A percentile compares a stretch with the other conserved stretches of the same genome.
Conservation (phyloP, 257 asterid species). For the Nicotiana tomentosiformis region DNA sequence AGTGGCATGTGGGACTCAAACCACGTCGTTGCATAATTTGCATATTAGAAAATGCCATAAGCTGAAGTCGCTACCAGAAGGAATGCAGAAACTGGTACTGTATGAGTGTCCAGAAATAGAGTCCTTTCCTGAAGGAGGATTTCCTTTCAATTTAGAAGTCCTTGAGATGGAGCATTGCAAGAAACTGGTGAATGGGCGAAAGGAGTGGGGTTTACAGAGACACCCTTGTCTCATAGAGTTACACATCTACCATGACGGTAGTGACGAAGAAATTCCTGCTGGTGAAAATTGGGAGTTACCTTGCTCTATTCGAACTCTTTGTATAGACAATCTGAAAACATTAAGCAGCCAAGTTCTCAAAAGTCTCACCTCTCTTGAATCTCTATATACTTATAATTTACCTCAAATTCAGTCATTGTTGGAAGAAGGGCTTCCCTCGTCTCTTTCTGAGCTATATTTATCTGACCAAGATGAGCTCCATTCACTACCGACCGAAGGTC, state of each 20-base stretch:
- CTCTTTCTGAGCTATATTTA: too few relatives aligned
- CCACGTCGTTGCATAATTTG: accelerated
- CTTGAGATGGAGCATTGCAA: accelerated
- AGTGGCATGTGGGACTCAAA: background rate
- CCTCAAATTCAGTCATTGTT: too few relatives aligned
- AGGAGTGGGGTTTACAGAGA: background rate
- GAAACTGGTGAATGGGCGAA: background rate
- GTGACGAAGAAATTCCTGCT: too few relatives aligned
- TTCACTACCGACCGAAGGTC: too few relatives aligned
- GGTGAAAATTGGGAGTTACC: background rate
- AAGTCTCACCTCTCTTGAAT: too few relatives aligned
- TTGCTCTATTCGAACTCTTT: background rate
- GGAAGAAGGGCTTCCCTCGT: too few relatives aligned
- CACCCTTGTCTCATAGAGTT: background rate
- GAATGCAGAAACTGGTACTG: background rate
- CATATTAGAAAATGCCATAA: accelerated
- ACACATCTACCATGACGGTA: accelerated
- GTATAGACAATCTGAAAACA: too few relatives aligned
- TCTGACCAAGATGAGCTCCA: too few relatives aligned
- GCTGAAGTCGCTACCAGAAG: slow-evolving; percentile 9
- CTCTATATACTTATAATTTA: too few relatives aligned
- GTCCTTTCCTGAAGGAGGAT: slow-evolving; percentile 3
- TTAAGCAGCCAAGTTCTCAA: too few relatives aligned
- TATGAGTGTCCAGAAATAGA: background rate
- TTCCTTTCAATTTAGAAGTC: background rate